Conservation (phyloP, 2,329 filamentous ascomycete genomes). For the Calonectria leucothoes region DNA sequence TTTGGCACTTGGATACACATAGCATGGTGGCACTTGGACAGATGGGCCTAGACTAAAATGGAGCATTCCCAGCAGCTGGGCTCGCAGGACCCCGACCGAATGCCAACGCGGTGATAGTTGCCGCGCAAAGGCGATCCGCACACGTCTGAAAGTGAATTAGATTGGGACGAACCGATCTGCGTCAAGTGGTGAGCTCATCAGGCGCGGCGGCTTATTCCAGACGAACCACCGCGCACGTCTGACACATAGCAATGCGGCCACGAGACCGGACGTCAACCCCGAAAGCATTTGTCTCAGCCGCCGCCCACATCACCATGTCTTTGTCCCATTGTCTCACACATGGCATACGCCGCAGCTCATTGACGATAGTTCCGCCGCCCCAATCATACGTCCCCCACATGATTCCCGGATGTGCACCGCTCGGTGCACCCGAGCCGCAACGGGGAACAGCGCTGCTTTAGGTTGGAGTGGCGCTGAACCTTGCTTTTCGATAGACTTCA, state of each 20-base stretch:
- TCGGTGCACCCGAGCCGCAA: slow-evolving; percentile 24
- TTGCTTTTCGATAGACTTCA: slow-evolving; percentile 2
- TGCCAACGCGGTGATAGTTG: slow-evolving; percentile 5
- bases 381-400: slow-evolving; percentile 8
- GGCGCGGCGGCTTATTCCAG: neutral
- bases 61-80: slow-evolving; percentile 15
- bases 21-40: slow-evolving; percentile 14
- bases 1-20: slow-evolving; percentile 1
- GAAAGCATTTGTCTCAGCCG: neutral
- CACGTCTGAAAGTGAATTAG: neutral
- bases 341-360: slow-evolving; percentile 2
- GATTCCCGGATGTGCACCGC: slow-evolving; percentile 19
- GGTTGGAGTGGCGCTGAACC: slow-evolving; percentile 19
- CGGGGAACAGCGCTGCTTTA: slow-evolving; percentile 13
- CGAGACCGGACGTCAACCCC: neutral
- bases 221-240: slow-evolving; percentile 3
- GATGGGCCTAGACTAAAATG: slow-evolving; percentile 17
- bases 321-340: slow-evolving; percentile 16
- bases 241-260: neutral
- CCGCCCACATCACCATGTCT: neutral
- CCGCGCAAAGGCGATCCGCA: neutral
- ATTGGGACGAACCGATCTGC: neutral
- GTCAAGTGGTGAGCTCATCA: neutral
- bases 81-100: slow-evolving; percentile 1
- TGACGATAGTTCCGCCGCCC: slow-evolving; percentile 5